Evolutionary conservation across 768 basidiomycete species (phyloP).

Genomic region (Filobasidium floriforme): DNA sequence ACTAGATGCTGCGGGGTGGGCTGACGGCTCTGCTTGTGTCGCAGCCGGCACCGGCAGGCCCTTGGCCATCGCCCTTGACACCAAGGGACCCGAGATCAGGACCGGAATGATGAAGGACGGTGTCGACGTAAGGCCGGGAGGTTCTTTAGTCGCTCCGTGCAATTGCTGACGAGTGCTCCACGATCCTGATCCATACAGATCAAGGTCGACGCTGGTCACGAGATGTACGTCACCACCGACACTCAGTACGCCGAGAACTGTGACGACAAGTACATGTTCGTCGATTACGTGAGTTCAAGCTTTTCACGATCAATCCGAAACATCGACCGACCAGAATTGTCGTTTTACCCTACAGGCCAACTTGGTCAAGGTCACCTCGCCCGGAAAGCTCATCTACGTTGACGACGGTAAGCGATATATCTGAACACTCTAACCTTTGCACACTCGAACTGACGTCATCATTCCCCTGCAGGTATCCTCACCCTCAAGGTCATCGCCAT

Average conservation of each 20-base stretch:
- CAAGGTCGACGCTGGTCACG: constrained; percentile 80
- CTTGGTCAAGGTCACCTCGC: constrained; percentile 86
- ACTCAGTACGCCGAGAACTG: constrained; percentile 67
- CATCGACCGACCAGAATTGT: not conserved
- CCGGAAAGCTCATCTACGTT: constrained; percentile 95
- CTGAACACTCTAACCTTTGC: not conserved
- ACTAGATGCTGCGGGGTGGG: not conserved
- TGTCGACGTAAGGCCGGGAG: constrained; percentile 61
- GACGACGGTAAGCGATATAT: constrained; percentile 67
- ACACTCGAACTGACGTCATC: constrained; percentile 11
- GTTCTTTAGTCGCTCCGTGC: not conserved
- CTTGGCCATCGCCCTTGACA: constrained; percentile 94
- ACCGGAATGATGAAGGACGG: constrained; percentile 84
- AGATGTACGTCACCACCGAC: constrained; percentile 84
- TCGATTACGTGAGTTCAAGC: constrained; percentile 73
- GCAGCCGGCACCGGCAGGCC: constrained; percentile 74
- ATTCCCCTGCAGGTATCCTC: constrained; percentile 57
- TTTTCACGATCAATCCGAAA: not conserved
- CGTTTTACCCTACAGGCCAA: constrained; percentile 56
- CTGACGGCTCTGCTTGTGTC: constrained; percentile 30
- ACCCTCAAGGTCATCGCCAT: constrained; percentile 86
- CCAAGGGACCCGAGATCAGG: constrained; percentile 99
- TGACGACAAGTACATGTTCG: constrained; percentile 75
- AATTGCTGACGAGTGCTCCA: not conserved
- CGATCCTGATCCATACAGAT: constrained; percentile 51